Conservation (phyloP, 2,329 filamentous ascomycete genomes). For the Podosphaera xanthii region DNA sequence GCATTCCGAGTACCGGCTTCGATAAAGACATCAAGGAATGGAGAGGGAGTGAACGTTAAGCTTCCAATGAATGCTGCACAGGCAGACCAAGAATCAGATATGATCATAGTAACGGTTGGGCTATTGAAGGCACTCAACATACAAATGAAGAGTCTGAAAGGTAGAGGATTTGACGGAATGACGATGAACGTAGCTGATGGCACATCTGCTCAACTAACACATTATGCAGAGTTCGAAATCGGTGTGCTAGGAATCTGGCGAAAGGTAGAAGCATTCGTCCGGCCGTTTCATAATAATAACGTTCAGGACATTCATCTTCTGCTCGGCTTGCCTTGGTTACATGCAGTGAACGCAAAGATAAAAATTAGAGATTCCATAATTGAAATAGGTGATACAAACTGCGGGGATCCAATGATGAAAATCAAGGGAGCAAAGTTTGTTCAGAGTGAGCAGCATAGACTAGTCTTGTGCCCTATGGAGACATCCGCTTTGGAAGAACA, state of each 20-base stretch:
- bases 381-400: neutral
- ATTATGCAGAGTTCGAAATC: neutral
- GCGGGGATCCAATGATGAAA: neutral
- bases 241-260: neutral
- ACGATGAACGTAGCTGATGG: neutral
- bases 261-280: neutral
- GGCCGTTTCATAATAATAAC: neutral
- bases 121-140: neutral
- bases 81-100: neutral
- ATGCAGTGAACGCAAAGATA: neutral
- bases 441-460: too few species aligned
- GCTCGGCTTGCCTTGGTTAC: neutral
- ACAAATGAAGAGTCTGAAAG: neutral
- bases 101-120: neutral
- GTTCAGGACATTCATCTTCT: neutral
- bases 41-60: neutral
- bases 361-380: neutral
- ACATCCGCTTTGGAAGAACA: too few species aligned
- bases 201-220: neutral
- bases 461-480: too few species aligned
- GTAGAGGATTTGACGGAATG: neutral
- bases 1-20: neutral
- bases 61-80: neutral
- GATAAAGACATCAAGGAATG: neutral
- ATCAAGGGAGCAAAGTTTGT: too few species aligned